A percentile compares a stretch with the other conserved stretches of the same genome.
phyloP scores from a whole-genome alignment of 164 flowering plant genomes.

The Protea cynaroides region DNA sequence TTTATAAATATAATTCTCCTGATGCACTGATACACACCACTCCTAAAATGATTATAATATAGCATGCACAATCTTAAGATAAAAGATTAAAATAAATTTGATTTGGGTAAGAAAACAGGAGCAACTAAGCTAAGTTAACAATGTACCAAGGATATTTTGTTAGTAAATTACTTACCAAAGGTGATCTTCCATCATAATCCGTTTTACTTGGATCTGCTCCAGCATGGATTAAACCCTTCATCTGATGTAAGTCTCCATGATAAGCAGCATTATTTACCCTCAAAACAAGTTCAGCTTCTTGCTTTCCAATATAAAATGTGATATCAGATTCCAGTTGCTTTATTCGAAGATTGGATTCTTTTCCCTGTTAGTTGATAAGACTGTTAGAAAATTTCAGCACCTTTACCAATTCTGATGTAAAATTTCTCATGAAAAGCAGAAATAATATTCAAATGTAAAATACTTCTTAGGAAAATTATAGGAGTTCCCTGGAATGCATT shows the following conservation, averaged over 20 bases:
- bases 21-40: no score
- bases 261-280: constrained; percentile 78
- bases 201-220: constrained; percentile 89
- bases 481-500: no score
- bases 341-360: constrained; percentile 47
- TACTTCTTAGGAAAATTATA: no score
- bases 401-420: no score
- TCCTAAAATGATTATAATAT: no score
- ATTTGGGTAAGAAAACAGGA: no score
- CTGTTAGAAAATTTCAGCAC: background rate
- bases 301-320: constrained; percentile 65
- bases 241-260: constrained; percentile 71
- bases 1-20: no score
- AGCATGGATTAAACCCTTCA: constrained; percentile 61
- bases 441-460: no score
- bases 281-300: constrained; percentile 85
- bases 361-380: constrained; percentile 46
- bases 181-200: constrained; percentile 92
- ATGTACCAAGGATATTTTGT: background rate
- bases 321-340: constrained; percentile 81
- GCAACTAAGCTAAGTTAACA: background rate
- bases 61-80: no score
- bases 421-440: no score
- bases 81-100: no score
- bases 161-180: constrained; percentile 55